A percentile compares a stretch with the other conserved stretches of the same genome.
Evolutionary conservation across 1,284 basidiomycete species (phyloP).

Genomic region (Fomitiporia mediterranea): DNA sequence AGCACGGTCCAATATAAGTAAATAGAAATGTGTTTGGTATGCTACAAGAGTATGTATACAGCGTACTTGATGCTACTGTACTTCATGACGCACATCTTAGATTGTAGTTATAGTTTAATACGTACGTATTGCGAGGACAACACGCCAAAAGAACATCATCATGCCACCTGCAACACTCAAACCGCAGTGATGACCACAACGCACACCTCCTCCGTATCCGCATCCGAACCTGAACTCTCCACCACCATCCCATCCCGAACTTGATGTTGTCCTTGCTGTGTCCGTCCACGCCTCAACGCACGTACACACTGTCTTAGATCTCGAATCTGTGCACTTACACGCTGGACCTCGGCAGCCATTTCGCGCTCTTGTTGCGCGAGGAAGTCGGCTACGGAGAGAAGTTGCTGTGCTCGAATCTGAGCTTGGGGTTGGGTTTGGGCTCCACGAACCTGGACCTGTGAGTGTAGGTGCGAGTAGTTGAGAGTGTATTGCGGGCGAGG

Average conservation of each 20-base stretch:
- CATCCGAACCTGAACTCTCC: conserved; percentile 1
- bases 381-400: not conserved
- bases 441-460: not conserved
- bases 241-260: not conserved
- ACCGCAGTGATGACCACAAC: conserved; percentile 1
- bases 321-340: conserved; percentile 1
- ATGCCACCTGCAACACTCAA: too few relatives aligned
- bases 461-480: not conserved
- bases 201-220: not conserved
- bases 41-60: too few relatives aligned
- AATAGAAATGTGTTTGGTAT: too few relatives aligned
- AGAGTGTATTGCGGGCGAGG: too few relatives aligned
- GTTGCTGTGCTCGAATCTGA: not conserved
- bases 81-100: too few relatives aligned
- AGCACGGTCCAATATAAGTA: not conserved
- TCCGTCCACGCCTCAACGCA: not conserved
- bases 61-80: too few relatives aligned
- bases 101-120: too few relatives aligned
- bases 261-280: not conserved
- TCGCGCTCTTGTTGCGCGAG: conserved; percentile 10
- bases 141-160: too few relatives aligned
- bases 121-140: too few relatives aligned
- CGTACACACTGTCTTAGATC: conserved; percentile 7
- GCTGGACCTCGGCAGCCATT: not conserved
- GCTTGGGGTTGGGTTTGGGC: not conserved